Evolutionary conservation across 768 basidiomycete species (phyloP), one percentile per base, ranked within the genome.

Genomic region (Lactarius trivialis): DNA sequence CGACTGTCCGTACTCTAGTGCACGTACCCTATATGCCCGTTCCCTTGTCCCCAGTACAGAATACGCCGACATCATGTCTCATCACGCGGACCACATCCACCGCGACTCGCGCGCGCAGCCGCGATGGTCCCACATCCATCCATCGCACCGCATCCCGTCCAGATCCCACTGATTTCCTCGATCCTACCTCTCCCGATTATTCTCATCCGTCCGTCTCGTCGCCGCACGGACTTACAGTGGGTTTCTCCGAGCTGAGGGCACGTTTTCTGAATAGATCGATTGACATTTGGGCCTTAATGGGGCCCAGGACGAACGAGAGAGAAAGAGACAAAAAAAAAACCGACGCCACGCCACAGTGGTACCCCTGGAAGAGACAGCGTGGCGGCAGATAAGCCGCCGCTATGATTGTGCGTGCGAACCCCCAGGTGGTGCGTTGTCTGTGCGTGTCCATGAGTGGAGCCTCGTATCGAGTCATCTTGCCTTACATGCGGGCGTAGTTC

Each of bases 141-240:
- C 39, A 39, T 19, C 39, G 39, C 39, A 39, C 39, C 45, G 26
- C 60, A 37, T 28, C 33, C 2, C 30, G 30, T 30, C 30, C 30
- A 6, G 30, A 51, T 30, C 17, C 49, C 28, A 33, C 7, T 36
- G 9, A 19, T 30, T 55, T 39, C 50, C 37, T n/a, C 37, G 45
- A 24, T 36, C 54, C 12, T 39, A 14, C 24, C n/a, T 17, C 43
- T 32, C 24, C 36, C 49, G 36, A 24, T 11, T 12, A 24, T 11
- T 12, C 28, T 30, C 32, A 37, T 55, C 41, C 55, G 55, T 51
- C 60, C 55, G 45, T 51, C 24, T 32, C 12, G 19, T 51, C 49
- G 37, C 45, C 48, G n/a, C 37, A 37, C 55, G 60, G 60, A 61
- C 45, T 56, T 50, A 2, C 36, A 55, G 39, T 49, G 49, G 49